A percentile compares a stretch with the other conserved stretches of the same genome.
phyloP scores from a whole-genome alignment of 179 eudicot genomes.

The Gypsophila paniculata region DNA sequence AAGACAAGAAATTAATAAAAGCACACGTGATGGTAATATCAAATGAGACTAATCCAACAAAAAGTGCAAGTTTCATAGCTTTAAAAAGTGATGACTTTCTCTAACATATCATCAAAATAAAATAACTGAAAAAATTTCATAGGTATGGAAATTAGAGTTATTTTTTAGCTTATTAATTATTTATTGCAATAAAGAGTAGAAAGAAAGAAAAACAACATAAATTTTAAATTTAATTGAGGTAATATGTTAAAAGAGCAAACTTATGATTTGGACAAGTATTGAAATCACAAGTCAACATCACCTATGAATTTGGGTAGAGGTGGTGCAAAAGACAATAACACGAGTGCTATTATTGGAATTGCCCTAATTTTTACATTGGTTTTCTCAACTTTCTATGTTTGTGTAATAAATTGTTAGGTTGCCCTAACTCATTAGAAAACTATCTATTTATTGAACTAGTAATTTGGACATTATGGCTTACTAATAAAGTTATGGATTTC shows the following conservation, averaged over 20 bases:
- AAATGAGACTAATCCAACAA: slow-evolving; percentile 24
- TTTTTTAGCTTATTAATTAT: background rate
- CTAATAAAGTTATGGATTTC: too few relatives aligned
- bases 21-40: slow-evolving; percentile 24
- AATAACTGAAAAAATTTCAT: slow-evolving; percentile 22
- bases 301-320: slow-evolving; percentile 21
- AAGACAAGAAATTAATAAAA: background rate
- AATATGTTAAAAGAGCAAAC: slow-evolving; percentile 17
- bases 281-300: slow-evolving; percentile 33
- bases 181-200: background rate
- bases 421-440: background rate
- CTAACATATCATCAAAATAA: slow-evolving; percentile 13
- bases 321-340: slow-evolving; percentile 14
- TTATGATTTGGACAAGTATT: slow-evolving; percentile 33
- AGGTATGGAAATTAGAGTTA: slow-evolving; percentile 3
- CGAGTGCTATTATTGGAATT: slow-evolving; percentile 22
- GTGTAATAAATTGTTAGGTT: slow-evolving; percentile 24
- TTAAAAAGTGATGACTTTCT: slow-evolving; percentile 4
- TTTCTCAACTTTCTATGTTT: slow-evolving; percentile 27
- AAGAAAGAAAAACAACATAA: slow-evolving; percentile 15
- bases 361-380: slow-evolving; percentile 21
- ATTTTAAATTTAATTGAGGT: background rate
- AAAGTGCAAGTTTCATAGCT: slow-evolving; percentile 18
- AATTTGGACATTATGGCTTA: too few relatives aligned
- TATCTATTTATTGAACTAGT: background rate